phyloP scores from a whole-genome alignment of 2,329 filamentous ascomycete genomes.

The Leptographium lundbergii region DNA sequence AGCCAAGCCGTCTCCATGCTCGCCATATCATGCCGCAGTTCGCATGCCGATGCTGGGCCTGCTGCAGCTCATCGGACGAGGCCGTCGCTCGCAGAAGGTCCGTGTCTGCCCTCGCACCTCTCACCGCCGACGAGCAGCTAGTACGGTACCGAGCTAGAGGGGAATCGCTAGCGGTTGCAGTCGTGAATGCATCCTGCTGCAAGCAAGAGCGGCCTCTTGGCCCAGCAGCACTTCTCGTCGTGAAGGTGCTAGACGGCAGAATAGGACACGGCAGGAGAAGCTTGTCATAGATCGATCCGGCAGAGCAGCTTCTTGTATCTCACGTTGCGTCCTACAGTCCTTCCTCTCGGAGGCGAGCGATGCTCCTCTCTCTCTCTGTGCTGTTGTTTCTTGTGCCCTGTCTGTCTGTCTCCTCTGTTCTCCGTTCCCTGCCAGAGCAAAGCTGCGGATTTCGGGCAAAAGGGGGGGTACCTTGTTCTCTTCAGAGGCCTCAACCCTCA shows the following conservation, averaged over 20 bases:
- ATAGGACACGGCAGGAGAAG: background rate
- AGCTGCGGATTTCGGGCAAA: background rate
- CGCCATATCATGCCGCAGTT: background rate
- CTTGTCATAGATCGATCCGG: constrained; percentile 3
- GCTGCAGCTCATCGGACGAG: background rate
- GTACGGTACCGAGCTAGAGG: background rate
- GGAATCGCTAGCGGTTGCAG: too few species aligned
- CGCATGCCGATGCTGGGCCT: background rate
- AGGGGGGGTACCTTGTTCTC: background rate
- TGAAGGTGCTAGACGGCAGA: background rate
- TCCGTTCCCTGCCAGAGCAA: too few species aligned
- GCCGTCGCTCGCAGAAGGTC: background rate
- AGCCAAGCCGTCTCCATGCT: background rate
- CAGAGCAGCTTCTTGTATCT: background rate
- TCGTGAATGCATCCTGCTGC: too few species aligned
- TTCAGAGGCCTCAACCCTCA: background rate
- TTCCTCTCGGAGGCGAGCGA: background rate
- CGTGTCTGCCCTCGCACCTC: background rate
- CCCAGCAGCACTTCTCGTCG: background rate
- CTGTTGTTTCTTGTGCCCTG: background rate
- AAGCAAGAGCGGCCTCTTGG: background rate
- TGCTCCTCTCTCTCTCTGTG: background rate
- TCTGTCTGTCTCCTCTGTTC: background rate
- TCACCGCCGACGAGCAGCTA: background rate
- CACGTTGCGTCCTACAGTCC: background rate